Evolutionary conservation across 345 rosid genomes (phyloP).

Genomic region (Theobroma cacao): DNA sequence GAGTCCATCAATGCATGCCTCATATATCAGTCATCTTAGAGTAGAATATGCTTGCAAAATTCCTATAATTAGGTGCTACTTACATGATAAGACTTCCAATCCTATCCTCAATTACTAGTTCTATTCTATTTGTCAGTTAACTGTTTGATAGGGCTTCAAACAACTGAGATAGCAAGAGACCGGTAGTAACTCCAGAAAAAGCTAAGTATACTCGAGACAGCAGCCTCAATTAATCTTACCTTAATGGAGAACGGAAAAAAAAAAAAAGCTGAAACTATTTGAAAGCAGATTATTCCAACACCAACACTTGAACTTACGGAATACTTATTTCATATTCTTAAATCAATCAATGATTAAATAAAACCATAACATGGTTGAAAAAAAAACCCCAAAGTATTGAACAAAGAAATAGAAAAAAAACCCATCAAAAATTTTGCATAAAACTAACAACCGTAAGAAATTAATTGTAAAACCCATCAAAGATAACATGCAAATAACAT

Average conservation of each 20-base stretch:
- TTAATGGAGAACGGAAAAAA: not conserved
- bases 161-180: not conserved
- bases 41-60: too few species aligned
- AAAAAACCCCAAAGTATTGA: not conserved
- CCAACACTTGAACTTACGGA: not conserved
- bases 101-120: slow-evolving; percentile 1
- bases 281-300: not conserved
- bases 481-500: not conserved
- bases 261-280: not conserved
- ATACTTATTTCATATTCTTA: not conserved
- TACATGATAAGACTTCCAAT: not conserved
- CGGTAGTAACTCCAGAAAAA: not conserved
- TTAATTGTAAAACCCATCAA: not conserved
- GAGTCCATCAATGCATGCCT: too few species aligned
- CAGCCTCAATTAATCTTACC: not conserved
- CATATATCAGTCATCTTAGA: too few species aligned
- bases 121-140: not conserved
- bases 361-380: not conserved
- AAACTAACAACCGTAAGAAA: not conserved
- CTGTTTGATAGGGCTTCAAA: not conserved
- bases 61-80: too few species aligned
- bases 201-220: not conserved
- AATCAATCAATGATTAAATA: not conserved
- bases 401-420: not conserved
- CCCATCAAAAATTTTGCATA: not conserved